phyloP scores from a whole-genome alignment of 345 rosid genomes.

The Trapa incisa region DNA sequence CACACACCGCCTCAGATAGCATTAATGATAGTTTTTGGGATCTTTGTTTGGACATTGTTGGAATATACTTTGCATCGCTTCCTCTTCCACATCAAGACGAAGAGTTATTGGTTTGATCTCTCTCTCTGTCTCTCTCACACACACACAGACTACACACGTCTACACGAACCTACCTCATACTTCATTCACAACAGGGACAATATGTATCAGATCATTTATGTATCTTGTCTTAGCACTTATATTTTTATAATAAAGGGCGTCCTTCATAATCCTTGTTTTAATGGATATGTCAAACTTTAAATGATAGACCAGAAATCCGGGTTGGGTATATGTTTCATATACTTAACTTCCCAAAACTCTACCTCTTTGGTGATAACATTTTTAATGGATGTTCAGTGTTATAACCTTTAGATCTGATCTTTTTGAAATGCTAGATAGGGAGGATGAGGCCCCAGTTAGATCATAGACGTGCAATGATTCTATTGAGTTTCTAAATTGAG shows the following conservation, averaged over 20 bases:
- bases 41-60: slow-evolving; percentile 73
- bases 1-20: slow-evolving; percentile 42
- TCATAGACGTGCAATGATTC: neutral
- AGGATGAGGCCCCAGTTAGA: neutral
- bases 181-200: too few species aligned
- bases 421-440: neutral
- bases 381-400: too few species aligned
- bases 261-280: neutral
- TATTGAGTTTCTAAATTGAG: neutral
- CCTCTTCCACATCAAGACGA: slow-evolving; percentile 84
- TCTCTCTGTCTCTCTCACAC: slow-evolving; percentile 2
- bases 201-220: neutral
- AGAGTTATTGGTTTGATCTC: slow-evolving; percentile 61
- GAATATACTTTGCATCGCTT: slow-evolving; percentile 93
- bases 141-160: neutral
- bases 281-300: neutral
- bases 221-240: neutral
- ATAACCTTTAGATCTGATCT: neutral
- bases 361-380: neutral
- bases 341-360: neutral
- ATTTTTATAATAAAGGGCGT: neutral
- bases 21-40: slow-evolving; percentile 43
- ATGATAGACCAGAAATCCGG: neutral
- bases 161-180: too few species aligned
- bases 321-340: neutral